These are phyloP conservation scores for Acanthamoeba sp. DNA, from an alignment of 208 protist genomes.

Conservation along the genomic window DNA sequence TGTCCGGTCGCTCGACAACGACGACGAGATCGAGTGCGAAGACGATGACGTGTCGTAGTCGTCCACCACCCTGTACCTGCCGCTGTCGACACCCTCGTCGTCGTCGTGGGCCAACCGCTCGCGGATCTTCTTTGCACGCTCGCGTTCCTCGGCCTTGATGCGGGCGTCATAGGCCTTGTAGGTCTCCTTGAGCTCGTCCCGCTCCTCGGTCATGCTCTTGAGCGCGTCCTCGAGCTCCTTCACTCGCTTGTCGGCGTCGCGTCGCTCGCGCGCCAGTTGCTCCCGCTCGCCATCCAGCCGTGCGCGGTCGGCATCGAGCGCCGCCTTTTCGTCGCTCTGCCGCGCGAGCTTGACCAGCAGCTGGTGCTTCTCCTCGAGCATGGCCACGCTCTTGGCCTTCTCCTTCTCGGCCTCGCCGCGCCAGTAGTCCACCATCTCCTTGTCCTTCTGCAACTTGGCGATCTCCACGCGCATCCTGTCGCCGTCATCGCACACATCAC, in stretches of 20 bases:
- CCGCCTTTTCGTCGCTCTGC: background rate
- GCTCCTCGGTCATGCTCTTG: slow-evolving; percentile 13
- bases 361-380: slow-evolving; percentile 66
- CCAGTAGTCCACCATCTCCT: slow-evolving; percentile 52
- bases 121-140: slow-evolving; percentile 24
- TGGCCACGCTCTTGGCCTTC: slow-evolving; percentile 14
- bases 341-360: slow-evolving; percentile 22
- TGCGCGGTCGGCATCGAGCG: background rate
- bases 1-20: background rate
- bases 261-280: slow-evolving; percentile 26
- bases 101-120: background rate
- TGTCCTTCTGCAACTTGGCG: slow-evolving; percentile 39
- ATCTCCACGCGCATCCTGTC: slow-evolving; percentile 51
- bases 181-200: slow-evolving; percentile 44
- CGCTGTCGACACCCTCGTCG: background rate
- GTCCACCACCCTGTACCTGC: background rate
- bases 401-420: slow-evolving; percentile 54
- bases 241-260: background rate
- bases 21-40: background rate
- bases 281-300: slow-evolving; percentile 15
- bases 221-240: slow-evolving; percentile 21
- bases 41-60: background rate
- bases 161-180: slow-evolving; percentile 41
- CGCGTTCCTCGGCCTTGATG: slow-evolving; percentile 25
- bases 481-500: background rate